Evolutionary conservation across 148 eudicot species (phyloP), one percentile per base, ranked within the genome.

Genomic region (Persicaria maculosa): DNA sequence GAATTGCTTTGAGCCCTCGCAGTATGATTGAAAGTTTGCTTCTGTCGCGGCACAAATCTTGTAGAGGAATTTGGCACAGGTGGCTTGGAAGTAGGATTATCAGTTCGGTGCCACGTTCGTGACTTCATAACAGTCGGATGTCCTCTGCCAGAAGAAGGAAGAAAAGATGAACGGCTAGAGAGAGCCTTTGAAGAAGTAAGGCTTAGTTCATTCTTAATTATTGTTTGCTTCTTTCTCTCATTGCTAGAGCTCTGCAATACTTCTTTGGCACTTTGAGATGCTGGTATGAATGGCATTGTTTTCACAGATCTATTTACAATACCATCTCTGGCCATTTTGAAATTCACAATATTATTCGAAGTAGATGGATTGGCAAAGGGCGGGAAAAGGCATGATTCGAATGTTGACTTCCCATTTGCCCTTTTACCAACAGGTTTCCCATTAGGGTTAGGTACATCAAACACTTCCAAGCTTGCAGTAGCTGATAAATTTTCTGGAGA

Each of bases 101-200:
- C 81, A 53, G 86, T 81, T 67, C 98, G 91, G 77, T 74, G 86
- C 98, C 98, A 94, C 12, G 97, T 89, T 58, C 93, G 81, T 71
- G 97, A 80, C 58, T 86, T 87, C 77, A 82, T 70, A 57, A 61
- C 78, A 58, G 73, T 80, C 65, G 85, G 20, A 17, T 74, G 68
- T 44, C 64, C 80, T n/a, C 71, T 88, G 73, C 80, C 71, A 70
- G 86, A 61, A 50, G 78, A 36, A 72, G 57, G 57, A 48, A 73
- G 76, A 61, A 77, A 31, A 64, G 86, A 79, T 20, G 78, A 73
- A 59, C 70, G 79, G 77, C 74, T 67, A 58, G 88, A 79, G 74
- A 78, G 78, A 83, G 57, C 77, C 71, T 78, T 84, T 76, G 85
- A 76, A 68, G 77, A 81, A 59, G 86, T 72, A 72, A 84, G 74